phyloP scores from a whole-genome alignment of 352 stramenopile species.

The Globisporangium mamillatum region DNA sequence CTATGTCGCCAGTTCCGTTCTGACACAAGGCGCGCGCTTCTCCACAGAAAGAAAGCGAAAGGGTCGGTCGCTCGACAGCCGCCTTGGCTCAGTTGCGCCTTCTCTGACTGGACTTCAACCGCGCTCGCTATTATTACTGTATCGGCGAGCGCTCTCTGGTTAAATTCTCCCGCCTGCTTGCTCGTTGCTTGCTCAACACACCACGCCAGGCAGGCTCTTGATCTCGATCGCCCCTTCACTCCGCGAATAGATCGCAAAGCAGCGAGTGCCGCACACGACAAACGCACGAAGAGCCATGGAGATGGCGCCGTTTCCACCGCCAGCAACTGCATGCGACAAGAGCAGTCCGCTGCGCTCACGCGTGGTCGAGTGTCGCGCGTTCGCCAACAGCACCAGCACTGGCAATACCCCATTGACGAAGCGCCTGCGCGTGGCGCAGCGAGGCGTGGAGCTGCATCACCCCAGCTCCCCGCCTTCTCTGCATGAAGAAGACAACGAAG shows the following conservation, averaged over 20 bases:
- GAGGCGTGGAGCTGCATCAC: slow-evolving; percentile 10
- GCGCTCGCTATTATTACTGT: background rate
- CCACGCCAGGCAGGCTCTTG: no score
- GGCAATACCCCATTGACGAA: background rate
- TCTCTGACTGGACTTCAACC: background rate
- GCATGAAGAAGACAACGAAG: background rate
- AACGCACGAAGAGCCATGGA: background rate
- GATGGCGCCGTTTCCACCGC: background rate
- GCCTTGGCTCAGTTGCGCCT: background rate
- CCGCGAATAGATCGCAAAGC: background rate
- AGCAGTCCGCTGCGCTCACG: background rate
- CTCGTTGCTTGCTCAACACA: background rate
- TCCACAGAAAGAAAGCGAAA: background rate
- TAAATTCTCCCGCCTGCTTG: background rate
- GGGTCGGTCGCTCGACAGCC: background rate
- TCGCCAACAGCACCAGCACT: background rate
- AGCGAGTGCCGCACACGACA: background rate
- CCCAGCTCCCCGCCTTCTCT: background rate
- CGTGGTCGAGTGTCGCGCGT: slow-evolving; percentile 12
- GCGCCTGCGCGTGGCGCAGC: slow-evolving; percentile 7
- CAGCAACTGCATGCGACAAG: slow-evolving; percentile 3
- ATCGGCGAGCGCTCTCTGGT: background rate
- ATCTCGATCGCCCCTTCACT: background rate
- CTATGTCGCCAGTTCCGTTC: background rate
- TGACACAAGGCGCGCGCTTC: background rate